These are phyloP conservation scores for Ophiocordyceps camponoti-rufipedis DNA, from an alignment of 2,329 filamentous ascomycete genomes.

Conservation along the genomic window DNA sequence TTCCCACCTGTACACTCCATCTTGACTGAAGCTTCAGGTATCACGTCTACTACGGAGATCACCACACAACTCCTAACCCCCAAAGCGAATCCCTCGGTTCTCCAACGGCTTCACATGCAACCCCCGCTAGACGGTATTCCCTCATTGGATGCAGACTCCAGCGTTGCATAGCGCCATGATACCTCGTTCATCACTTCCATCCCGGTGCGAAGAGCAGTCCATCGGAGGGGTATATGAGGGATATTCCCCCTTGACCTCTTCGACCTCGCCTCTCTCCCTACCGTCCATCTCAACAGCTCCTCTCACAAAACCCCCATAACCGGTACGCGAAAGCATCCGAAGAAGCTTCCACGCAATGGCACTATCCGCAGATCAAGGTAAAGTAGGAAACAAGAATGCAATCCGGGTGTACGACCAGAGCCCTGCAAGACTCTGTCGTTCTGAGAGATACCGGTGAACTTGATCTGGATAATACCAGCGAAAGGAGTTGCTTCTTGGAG, in stretches of 20 bases:
- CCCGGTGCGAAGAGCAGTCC: too few species aligned
- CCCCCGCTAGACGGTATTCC: too few species aligned
- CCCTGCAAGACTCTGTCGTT: constrained; percentile 15
- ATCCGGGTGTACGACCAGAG: constrained; percentile 18
- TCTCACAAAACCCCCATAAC: neutral
- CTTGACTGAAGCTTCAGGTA: too few species aligned
- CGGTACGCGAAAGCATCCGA: constrained; percentile 5
- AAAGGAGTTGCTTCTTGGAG: constrained; percentile 66
- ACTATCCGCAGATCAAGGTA: constrained; percentile 24
- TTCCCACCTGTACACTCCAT: too few species aligned
- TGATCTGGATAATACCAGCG: constrained; percentile 80
- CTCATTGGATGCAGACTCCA: too few species aligned
- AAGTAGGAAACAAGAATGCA: constrained; percentile 21
- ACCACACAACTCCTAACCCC: too few species aligned
- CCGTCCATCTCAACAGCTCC: neutral
- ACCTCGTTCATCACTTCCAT: too few species aligned
- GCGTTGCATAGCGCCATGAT: too few species aligned
- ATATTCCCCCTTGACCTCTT: neutral
- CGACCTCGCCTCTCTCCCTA: too few species aligned
- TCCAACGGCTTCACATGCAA: too few species aligned
- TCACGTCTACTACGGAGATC: too few species aligned
- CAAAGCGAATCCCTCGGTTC: too few species aligned
- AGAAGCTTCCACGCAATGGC: constrained; percentile 14
- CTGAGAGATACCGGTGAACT: constrained; percentile 73
- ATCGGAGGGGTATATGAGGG: neutral